Base-by-base conservation (phyloP, 129 eudicot species). In the Scalesia atractyloides region DNA sequence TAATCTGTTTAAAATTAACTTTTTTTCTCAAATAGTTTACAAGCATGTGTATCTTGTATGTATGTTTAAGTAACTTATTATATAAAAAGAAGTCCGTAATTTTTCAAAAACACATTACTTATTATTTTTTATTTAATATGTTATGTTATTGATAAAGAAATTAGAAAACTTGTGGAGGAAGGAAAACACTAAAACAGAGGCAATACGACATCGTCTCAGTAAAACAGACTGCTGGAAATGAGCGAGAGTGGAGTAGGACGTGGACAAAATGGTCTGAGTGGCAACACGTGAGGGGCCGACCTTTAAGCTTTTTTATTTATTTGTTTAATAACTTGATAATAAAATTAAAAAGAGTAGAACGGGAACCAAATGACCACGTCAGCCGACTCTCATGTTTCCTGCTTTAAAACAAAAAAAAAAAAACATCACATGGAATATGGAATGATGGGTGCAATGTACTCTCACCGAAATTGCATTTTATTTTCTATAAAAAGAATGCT, bases 251-350 rank as follows among this genome's bases (percentile, higher is more conserved):
- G 58, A 74, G 33, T 14, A 64, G 73, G 66, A 66, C 68, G 79
- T 75, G 79, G 73, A 66, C 2, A 47, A 75, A 24, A 34, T 75
- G 73, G 58, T 22, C 43, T 43, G 9, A 52, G 48, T 68, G 64
- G 36, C 64, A 10, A 18, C 48, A 58, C 16, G 12, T 41, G 48
- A 36, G 36, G 53, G 5, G 58, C 62, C 63, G 63, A 48, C 26
- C 9, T 9, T 33, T 74, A n/a, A 20, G 39, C 64, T 9, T 63
- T 22, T 18, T 50, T 34, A 8, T 67, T 44, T 3, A 63, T 47
- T 44, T 20, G 7, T 22, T 44, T 2, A 7, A 6, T n/a, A 63
- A 16, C 46, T 18, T 46, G 6, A 14, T 5, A 33, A 47, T 47
- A 20, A 50, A 30, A 30, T 30, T 13, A 22, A 49, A 49, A 17